Evolutionary conservation across 306 rosid species (phyloP).

Genomic region (Castanea mollissima): DNA sequence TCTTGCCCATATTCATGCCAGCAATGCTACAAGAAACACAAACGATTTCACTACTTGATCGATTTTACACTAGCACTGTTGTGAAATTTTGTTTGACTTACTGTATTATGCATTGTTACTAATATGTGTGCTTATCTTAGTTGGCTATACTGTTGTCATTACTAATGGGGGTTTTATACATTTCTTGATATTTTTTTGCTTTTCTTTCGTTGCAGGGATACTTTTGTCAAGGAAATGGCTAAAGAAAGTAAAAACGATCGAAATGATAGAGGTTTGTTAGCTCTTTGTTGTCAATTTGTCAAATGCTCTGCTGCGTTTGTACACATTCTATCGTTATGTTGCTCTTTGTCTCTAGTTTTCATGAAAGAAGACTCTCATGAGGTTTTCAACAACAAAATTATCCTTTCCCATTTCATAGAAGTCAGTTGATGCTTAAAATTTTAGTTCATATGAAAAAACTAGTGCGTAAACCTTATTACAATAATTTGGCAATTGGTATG

Average conservation of each 20-base stretch:
- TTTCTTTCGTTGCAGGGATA: conserved; percentile 57
- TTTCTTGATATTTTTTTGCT: neutral
- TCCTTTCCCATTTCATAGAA: neutral
- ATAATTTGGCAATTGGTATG: neutral
- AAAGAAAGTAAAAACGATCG: conserved; percentile 94
- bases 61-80: too few relatives aligned
- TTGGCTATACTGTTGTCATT: neutral
- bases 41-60: too few relatives aligned
- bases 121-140: neutral
- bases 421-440: neutral
- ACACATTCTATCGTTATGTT: conserved; percentile 11
- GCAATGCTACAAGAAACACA: too few relatives aligned
- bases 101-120: neutral
- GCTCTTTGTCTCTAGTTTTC: neutral
- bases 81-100: too few relatives aligned
- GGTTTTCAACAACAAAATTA: neutral
- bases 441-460: neutral
- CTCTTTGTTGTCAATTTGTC: conserved; percentile 7
- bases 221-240: conserved; percentile 79
- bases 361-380: neutral
- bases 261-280: conserved; percentile 85
- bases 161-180: neutral
- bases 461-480: neutral
- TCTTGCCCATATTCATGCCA: too few relatives aligned
- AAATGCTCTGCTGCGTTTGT: conserved; percentile 5